A percentile compares a stretch with the other conserved stretches of the same genome.
Evolutionary conservation across 2,329 filamentous ascomycete genomes (phyloP).

Genomic region (Chaetomiaceae sp.): DNA sequence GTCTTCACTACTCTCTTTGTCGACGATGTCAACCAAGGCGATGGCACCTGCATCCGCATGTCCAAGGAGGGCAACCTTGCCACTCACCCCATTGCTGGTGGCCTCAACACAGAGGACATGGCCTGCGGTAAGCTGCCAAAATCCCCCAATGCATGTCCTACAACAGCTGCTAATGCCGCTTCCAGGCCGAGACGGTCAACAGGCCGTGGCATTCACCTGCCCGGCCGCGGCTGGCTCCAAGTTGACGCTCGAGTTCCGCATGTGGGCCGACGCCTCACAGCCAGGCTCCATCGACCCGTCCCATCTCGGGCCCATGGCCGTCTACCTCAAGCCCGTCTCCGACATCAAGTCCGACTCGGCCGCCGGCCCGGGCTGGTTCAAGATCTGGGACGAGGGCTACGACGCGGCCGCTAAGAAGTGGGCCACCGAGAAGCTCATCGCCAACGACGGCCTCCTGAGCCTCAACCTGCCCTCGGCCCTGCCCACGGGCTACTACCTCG

Average conservation of each 20-base stretch:
- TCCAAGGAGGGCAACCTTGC: conserved; percentile 47
- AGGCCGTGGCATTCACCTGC: conserved; percentile 46
- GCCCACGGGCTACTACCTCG: conserved; percentile 64
- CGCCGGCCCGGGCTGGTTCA: conserved; percentile 69
- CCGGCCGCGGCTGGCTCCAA: conserved; percentile 48
- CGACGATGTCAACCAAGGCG: conserved; percentile 60
- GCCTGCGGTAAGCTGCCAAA: conserved; percentile 57
- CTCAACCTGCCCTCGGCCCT: conserved; percentile 59
- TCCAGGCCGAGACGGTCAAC: conserved; percentile 42
- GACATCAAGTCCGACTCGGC: conserved; percentile 50
- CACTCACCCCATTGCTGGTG: conserved; percentile 51
- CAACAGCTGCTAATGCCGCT: conserved; percentile 12
- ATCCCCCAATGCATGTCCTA: conserved; percentile 18
- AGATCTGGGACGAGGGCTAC: conserved; percentile 67
- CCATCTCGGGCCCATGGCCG: conserved; percentile 52
- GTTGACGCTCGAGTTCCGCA: conserved; percentile 64
- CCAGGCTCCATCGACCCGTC: conserved; percentile 30
- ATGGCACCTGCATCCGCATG: conserved; percentile 69
- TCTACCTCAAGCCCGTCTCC: conserved; percentile 68
- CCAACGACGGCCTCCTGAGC: conserved; percentile 59
- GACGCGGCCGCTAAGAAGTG: conserved; percentile 52
- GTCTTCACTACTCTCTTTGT: conserved; percentile 61
- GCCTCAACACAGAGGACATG: conserved; percentile 58
- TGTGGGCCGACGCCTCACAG: conserved; percentile 51
- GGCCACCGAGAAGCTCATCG: conserved; percentile 67